phyloP scores from a whole-genome alignment of 2,329 filamentous ascomycete species.

The Colletotrichum truncatum region DNA sequence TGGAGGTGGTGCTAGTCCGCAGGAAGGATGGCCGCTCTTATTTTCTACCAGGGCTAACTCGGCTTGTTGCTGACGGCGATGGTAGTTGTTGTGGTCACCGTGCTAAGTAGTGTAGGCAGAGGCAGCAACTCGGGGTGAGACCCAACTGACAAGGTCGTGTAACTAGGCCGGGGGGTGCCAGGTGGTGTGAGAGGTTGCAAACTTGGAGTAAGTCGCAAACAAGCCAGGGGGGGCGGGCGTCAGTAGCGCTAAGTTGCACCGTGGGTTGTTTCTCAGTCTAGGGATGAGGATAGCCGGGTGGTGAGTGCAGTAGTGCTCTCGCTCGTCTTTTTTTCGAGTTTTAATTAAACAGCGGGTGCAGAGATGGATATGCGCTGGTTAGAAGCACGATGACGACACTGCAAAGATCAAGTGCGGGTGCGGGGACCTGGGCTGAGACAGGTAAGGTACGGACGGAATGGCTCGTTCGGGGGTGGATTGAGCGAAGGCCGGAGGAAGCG shows the following conservation, averaged over 20 bases:
- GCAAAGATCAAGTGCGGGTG: constrained; percentile 10
- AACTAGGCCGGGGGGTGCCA: background rate
- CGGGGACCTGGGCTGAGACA: constrained; percentile 8
- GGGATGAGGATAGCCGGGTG: constrained; percentile 6
- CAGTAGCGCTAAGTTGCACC: constrained; percentile 12
- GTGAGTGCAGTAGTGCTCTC: constrained; percentile 4
- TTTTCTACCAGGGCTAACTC: constrained; percentile 19
- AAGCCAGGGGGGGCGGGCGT: constrained; percentile 1
- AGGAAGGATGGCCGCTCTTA: constrained; percentile 15
- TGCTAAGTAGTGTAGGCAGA: background rate
- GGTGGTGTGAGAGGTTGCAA: constrained; percentile 9
- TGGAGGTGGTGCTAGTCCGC: constrained; percentile 1
- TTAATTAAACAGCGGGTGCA: constrained; percentile 16
- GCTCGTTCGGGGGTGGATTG: constrained; percentile 8
- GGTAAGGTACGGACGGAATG: background rate
- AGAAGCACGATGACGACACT: constrained; percentile 31
- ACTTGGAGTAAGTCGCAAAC: constrained; percentile 14
- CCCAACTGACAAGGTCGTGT: background rate
- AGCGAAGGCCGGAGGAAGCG: background rate
- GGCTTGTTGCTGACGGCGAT: constrained; percentile 5
- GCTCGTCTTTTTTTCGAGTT: constrained; percentile 3
- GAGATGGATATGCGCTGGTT: constrained; percentile 2
- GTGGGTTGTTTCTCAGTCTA: constrained; percentile 13
- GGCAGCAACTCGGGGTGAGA: background rate
- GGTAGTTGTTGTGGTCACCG: constrained; percentile 1